Percentiles rank a stretch among this genome's conserved stretches.
These are phyloP conservation scores for Aspergillus carlsbadensis DNA, from an alignment of 495 filamentous ascomycete species.

Conservation along the genomic window DNA sequence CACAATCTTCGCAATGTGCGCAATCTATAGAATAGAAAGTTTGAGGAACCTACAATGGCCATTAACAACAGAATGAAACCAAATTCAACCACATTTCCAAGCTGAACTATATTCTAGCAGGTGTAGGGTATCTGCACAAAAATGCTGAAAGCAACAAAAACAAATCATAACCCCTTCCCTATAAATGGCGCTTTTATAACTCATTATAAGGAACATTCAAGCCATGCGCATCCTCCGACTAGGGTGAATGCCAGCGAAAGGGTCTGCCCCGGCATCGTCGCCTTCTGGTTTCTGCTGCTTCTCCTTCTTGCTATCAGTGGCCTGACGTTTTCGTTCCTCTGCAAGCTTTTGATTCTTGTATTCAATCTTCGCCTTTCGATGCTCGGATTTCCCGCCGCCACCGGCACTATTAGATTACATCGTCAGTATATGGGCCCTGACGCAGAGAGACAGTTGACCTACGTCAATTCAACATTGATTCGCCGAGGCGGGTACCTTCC, in stretches of 20 bases:
- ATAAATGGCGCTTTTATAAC: neutral
- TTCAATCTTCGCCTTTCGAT: slow-evolving; percentile 71
- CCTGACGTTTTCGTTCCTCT: slow-evolving; percentile 67
- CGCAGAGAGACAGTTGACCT: slow-evolving; percentile 26
- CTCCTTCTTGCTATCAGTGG: slow-evolving; percentile 50
- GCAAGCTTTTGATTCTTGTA: slow-evolving; percentile 85
- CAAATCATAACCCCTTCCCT: neutral
- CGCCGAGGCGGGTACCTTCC: slow-evolving; percentile 58
- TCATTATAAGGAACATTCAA: neutral
- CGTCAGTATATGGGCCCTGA: slow-evolving; percentile 13
- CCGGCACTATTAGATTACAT: slow-evolving; percentile 50
- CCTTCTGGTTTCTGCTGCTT: slow-evolving; percentile 41
- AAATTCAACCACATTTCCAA: neutral
- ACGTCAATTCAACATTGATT: slow-evolving; percentile 95
- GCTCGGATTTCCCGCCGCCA: slow-evolving; percentile 76
- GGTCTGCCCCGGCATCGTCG: slow-evolving; percentile 28
- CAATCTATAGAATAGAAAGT: neutral
- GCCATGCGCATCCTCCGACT: slow-evolving; percentile 54
- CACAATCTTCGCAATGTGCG: neutral
- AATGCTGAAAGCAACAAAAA: neutral
- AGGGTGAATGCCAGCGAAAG: slow-evolving; percentile 54
- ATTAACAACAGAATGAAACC: neutral
- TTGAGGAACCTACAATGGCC: too few species aligned
- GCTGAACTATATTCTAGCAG: neutral
- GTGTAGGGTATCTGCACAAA: slow-evolving; percentile 7